Base-by-base conservation (phyloP, 1,284 basidiomycete genomes). In the Fistulinella cinereoalba region DNA sequence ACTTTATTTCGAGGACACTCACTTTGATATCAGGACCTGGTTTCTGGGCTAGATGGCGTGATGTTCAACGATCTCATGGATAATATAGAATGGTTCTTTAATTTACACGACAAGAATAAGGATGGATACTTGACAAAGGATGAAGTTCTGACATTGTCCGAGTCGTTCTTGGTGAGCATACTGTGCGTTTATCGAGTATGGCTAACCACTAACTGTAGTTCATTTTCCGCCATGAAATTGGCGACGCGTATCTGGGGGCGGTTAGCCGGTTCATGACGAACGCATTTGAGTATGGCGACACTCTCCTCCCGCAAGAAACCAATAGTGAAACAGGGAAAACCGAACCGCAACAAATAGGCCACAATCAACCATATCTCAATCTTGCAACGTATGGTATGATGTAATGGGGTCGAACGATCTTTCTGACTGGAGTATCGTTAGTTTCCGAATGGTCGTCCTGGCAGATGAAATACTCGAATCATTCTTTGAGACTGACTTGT, bases 71-170 rank as follows among this genome's bases (percentile, higher is more conserved):
- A 97, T 64, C 74, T 99, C 51, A 97, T 98, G 92, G 91, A 94
- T 51, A 96, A 92, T 59, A 97, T 98, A 58, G 91, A 97, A 66
- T 98, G 96, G 94, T 96, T 99, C 72, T 98, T 99, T 71, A 88
- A 90, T 55, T 68, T 99, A 42, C 93, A 97, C 57, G 94, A 97
- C 71, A 95, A 95, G 69, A 88, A 98, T 66, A 93, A 92, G 55
- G 94, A 98, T 61, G 93, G 93, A 0, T 94, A 77, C 62, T 71
- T 99, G 52, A 96, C 94, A 3, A 97, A 96, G 68, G 95, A 98
- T 60, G 96, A 99, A 66, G 91, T 98, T 24, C 71, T 99, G 55
- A 97, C 93, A 1, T 71, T 99, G 32, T 97, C 95, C 3, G 95
- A 98, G 68, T 92, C 92, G 15, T 78, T 99, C 43, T 72, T 99